Conservation (phyloP, 352 stramenopile species). For the Phytophthora sansomeana region DNA sequence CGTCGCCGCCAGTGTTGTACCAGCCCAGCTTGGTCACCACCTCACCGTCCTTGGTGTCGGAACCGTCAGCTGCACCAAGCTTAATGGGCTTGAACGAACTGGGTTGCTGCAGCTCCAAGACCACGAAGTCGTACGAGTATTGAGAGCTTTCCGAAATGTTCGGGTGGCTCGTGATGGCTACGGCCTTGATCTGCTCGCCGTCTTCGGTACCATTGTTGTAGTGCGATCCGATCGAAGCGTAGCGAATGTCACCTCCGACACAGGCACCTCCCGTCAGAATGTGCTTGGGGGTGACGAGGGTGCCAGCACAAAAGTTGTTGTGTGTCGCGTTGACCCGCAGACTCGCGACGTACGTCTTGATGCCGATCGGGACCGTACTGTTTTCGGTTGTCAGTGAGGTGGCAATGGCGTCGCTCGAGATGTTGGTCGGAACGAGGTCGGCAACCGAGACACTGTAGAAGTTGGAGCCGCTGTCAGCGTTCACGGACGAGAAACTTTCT, state of each 20-base stretch:
- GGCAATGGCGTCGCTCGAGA: conserved; percentile 44
- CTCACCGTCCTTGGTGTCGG: conserved; percentile 33
- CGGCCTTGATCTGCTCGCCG: conserved; percentile 30
- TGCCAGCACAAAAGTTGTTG: conserved; percentile 22
- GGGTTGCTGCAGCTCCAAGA: conserved; percentile 47
- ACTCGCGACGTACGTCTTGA: conserved; percentile 42
- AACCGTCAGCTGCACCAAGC: conserved; percentile 32
- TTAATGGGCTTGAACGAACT: conserved; percentile 38
- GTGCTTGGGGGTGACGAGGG: conserved; percentile 21
- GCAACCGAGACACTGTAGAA: conserved; percentile 3
- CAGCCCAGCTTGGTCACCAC: conserved; percentile 38
- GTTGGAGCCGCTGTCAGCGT: conserved; percentile 19
- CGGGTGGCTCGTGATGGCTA: conserved; percentile 18
- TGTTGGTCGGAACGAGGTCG: conserved; percentile 17
- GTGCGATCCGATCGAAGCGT: conserved; percentile 26
- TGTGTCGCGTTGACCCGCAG: conserved; percentile 21
- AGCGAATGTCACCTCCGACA: conserved; percentile 2
- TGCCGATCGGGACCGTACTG: conserved; percentile 35
- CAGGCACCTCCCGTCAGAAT: conserved; percentile 14
- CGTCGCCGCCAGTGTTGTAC: conserved; percentile 31
- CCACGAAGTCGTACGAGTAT: conserved; percentile 44
- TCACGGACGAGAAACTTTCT: background rate
- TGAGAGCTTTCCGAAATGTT: conserved; percentile 10
- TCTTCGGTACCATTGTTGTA: conserved; percentile 26
- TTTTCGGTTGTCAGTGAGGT: conserved; percentile 1